phyloP scores from a whole-genome alignment of 352 stramenopile species.

The Phytopythium cucurbitacearum region DNA sequence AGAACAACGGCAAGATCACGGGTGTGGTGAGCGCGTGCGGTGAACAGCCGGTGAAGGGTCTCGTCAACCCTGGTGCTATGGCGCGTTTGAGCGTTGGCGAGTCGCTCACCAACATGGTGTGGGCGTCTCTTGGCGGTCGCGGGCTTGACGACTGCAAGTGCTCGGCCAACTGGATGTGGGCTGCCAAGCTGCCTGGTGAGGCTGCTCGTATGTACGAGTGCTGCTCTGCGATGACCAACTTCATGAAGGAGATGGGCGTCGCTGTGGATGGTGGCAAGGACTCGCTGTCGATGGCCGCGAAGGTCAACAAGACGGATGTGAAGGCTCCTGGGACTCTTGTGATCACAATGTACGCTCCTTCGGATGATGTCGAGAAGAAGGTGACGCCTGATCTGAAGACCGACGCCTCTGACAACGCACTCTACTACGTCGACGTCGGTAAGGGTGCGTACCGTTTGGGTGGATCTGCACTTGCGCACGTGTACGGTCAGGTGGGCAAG shows the following conservation, averaged over 20 bases:
- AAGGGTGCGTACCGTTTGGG: slow-evolving; percentile 91
- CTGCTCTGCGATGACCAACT: slow-evolving; percentile 93
- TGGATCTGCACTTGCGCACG: slow-evolving; percentile 95
- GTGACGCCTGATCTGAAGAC: slow-evolving; percentile 98
- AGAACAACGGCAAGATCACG: slow-evolving; percentile 73
- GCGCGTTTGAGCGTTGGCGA: slow-evolving; percentile 96
- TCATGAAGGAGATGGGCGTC: slow-evolving; percentile 94
- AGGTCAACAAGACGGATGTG: slow-evolving; percentile 92
- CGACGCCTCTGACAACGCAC: slow-evolving; percentile 54
- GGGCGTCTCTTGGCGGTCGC: slow-evolving; percentile 88
- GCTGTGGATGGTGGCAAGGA: slow-evolving; percentile 99
- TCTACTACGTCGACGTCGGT: slow-evolving; percentile 96
- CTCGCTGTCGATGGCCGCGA: slow-evolving; percentile 98
- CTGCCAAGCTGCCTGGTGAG: slow-evolving; percentile 98
- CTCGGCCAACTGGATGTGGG: slow-evolving; percentile 99
- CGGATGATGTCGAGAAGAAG: slow-evolving; percentile 95
- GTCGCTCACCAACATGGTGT: slow-evolving; percentile 98
- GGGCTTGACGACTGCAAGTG: slow-evolving; percentile 97
- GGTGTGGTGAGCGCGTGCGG: slow-evolving; percentile 96
- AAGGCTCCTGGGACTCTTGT: slow-evolving; percentile 98
- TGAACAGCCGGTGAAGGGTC: slow-evolving; percentile 97
- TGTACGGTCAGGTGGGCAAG: slow-evolving; percentile 86
- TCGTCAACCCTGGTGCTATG: slow-evolving; percentile 95
- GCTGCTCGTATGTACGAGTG: slow-evolving; percentile 98
- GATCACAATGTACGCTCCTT: slow-evolving; percentile 97